Conservation (phyloP, 495 filamentous ascomycete species). For the Thermochaetoides thermophila region DNA sequence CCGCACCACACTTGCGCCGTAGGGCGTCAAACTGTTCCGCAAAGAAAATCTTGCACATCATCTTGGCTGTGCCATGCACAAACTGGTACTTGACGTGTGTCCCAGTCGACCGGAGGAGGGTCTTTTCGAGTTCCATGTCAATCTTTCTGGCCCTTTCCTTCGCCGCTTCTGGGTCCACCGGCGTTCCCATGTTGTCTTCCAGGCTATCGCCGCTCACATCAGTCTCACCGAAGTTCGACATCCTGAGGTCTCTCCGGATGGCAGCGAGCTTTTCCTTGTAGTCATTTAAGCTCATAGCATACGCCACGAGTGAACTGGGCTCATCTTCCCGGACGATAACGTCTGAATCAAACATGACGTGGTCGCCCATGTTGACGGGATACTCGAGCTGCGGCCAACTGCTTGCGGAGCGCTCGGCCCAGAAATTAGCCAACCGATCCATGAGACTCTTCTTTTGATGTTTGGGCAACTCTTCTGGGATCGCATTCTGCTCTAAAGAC, state of each 20-base stretch:
- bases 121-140: slow-evolving; percentile 47
- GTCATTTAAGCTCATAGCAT: slow-evolving; percentile 72
- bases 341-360: slow-evolving; percentile 95
- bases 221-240: slow-evolving; percentile 12
- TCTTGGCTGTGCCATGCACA: slow-evolving; percentile 75
- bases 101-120: slow-evolving; percentile 64
- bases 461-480: slow-evolving; percentile 65
- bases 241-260: slow-evolving; percentile 46
- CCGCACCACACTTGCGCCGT: slow-evolving; percentile 78
- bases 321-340: slow-evolving; percentile 96
- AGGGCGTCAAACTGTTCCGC: slow-evolving; percentile 96
- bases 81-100: slow-evolving; percentile 94
- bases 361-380: slow-evolving; percentile 72
- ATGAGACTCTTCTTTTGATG: slow-evolving; percentile 84
- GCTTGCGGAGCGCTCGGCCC: slow-evolving; percentile 93
- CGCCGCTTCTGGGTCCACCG: slow-evolving; percentile 8
- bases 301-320: slow-evolving; percentile 88
- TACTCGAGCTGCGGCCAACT: slow-evolving; percentile 94
- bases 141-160: slow-evolving; percentile 16
- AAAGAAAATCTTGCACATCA: slow-evolving; percentile 96
- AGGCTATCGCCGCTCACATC: slow-evolving; percentile 20
- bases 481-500: slow-evolving; percentile 45
- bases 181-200: slow-evolving; percentile 12
- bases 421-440: slow-evolving; percentile 93
- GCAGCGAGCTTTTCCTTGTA: slow-evolving; percentile 65